Base-by-base conservation (phyloP, 139 green algal species). In the Closterium sp. region DNA sequence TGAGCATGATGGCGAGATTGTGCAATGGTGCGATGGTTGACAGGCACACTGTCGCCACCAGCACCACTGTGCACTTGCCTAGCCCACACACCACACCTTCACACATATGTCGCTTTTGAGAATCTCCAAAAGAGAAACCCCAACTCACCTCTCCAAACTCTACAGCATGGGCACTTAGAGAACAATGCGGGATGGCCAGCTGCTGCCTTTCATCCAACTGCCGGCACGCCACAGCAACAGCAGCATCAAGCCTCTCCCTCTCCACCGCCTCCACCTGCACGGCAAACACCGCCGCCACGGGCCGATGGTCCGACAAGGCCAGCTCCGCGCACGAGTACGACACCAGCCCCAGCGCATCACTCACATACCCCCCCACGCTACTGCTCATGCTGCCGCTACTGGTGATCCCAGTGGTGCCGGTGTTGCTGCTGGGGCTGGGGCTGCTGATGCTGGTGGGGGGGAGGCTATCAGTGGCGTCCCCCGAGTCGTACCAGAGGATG, bases 211-310 rank as follows among this genome's bases (percentile, higher is more conserved):
- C 90, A 9, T 93, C 86, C 31, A 84, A 2, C 32, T 70, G 90
- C 24, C 32, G 38, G 87, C 90, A 38, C 89, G 86, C 90, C 86
- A 93, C 31, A 1, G 42, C 89, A 1, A 94, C 24, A 17, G 50
- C 89, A 42, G 62, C 91, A 28, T 92, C 89, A 27, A 92, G 31
- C n/a, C 50, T 2, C 88, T 92, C 88, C 24, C 22, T 89, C 22
- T 32, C 62, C 5, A 94, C 30, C 24, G 73, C 45, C 30, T 93
- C 38, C 27, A 86, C 21, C 24, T 92, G 30, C 27, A 45, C 50
- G 3, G 50, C 42, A 45, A 94, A 93, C 31, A 88, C 89, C 62
- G 91, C 91, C 89, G 38, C 86, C 89, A 94, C 38, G 2, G 38
- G 38, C 38, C 38, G 38, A 45, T 45, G 38, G 38, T 45, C 38